A percentile compares a stretch with the other conserved stretches of the same genome.
Evolutionary conservation across 306 rosid species (phyloP).

Genomic region (Trifolium pratense): DNA sequence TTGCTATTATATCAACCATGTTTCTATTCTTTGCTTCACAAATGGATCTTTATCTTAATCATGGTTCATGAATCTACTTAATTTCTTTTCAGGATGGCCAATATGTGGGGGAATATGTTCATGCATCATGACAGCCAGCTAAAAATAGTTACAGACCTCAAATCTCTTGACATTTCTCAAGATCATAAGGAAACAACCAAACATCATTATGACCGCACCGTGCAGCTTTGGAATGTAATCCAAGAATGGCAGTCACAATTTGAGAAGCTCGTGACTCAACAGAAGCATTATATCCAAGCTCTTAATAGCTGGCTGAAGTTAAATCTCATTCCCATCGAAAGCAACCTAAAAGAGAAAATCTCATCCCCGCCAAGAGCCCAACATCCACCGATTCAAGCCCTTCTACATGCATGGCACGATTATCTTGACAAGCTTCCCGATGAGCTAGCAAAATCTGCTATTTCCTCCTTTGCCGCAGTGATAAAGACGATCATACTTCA

Average conservation of each 20-base stretch:
- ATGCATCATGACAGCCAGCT: slow-evolving; percentile 66
- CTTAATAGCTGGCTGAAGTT: slow-evolving; percentile 76
- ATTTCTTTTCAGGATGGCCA: slow-evolving; percentile 65
- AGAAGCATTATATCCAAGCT: slow-evolving; percentile 76
- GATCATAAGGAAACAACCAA: slow-evolving; percentile 73
- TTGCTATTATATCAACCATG: neutral
- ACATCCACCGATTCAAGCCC: slow-evolving; percentile 75
- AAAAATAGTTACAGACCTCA: slow-evolving; percentile 59
- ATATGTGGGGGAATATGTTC: slow-evolving; percentile 78
- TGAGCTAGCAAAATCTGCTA: slow-evolving; percentile 78
- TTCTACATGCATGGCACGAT: slow-evolving; percentile 73
- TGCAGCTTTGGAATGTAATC: slow-evolving; percentile 65
- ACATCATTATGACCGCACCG: slow-evolving; percentile 69
- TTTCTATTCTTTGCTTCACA: slow-evolving; percentile 11
- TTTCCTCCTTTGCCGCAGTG: slow-evolving; percentile 74
- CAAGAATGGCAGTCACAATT: slow-evolving; percentile 70
- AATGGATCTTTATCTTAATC: slow-evolving; percentile 18
- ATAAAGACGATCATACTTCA: slow-evolving; percentile 67
- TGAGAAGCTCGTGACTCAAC: slow-evolving; percentile 73
- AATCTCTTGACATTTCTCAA: slow-evolving; percentile 62
- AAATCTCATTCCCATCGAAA: slow-evolving; percentile 82
- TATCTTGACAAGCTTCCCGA: slow-evolving; percentile 86
- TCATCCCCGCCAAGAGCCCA: slow-evolving; percentile 69
- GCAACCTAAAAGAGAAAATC: slow-evolving; percentile 82
- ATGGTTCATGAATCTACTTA: slow-evolving; percentile 20